A percentile compares a stretch with the other conserved stretches of the same genome.
phyloP scores from a whole-genome alignment of 139 green algal species.

The Chlorella sorokiniana region DNA sequence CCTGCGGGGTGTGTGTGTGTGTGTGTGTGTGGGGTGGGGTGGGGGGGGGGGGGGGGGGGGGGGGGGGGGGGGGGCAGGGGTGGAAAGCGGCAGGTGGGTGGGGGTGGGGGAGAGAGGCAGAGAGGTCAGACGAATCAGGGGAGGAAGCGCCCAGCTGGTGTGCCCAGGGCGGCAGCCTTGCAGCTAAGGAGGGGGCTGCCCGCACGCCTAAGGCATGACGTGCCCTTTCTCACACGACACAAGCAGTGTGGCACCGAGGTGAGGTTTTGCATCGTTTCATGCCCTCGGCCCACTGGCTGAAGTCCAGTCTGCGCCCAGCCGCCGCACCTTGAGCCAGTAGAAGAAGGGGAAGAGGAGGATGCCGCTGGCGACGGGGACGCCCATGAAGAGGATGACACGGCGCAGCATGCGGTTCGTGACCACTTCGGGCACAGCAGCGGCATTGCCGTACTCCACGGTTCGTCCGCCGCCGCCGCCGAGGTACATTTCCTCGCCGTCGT shows the following conservation, averaged over 20 bases:
- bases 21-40: too few relatives aligned
- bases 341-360: constrained; percentile 71
- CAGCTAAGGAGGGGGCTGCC: too few relatives aligned
- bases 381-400: constrained; percentile 69
- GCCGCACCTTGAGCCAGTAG: constrained; percentile 68
- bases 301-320: neutral
- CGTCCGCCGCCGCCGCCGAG: neutral
- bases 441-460: constrained; percentile 18
- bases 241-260: too few relatives aligned
- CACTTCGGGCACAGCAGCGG: constrained; percentile 25
- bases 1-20: constrained; percentile 44
- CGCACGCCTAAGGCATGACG: too few relatives aligned
- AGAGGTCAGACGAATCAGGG: too few relatives aligned
- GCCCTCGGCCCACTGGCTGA: neutral
- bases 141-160: too few relatives aligned
- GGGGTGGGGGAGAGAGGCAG: too few relatives aligned
- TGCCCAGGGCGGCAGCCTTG: too few relatives aligned
- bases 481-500: neutral
- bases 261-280: neutral
- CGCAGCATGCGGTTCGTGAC: constrained; percentile 72
- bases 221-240: too few relatives aligned
- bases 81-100: too few relatives aligned
- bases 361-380: constrained; percentile 60
- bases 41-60: too few relatives aligned
- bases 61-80: too few relatives aligned